Conservation (phyloP, 2,329 filamentous ascomycete species). For the Cytospora piceae region DNA sequence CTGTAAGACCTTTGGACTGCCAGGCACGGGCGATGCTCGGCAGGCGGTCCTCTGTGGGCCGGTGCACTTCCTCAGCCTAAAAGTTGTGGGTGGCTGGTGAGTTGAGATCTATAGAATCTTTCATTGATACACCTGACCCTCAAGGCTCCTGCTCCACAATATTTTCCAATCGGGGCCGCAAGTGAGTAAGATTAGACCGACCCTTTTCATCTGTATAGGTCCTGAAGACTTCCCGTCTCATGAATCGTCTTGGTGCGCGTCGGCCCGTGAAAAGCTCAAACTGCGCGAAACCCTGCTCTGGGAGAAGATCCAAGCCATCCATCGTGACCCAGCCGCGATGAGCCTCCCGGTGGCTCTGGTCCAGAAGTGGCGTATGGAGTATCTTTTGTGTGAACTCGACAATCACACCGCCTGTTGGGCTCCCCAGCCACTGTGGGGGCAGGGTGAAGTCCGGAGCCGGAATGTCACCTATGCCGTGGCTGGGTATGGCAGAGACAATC, state of each 20-base stretch:
- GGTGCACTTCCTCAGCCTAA: not conserved
- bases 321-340: slow-evolving; percentile 73
- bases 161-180: slow-evolving; percentile 46
- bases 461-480: slow-evolving; percentile 65
- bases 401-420: slow-evolving; percentile 74
- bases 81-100: not conserved
- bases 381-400: slow-evolving; percentile 77
- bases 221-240: slow-evolving; percentile 66
- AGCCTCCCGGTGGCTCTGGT: slow-evolving; percentile 65
- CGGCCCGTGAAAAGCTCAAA: slow-evolving; percentile 81
- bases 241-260: slow-evolving; percentile 68
- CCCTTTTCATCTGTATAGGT: slow-evolving; percentile 50
- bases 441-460: slow-evolving; percentile 72
- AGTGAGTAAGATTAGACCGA: slow-evolving; percentile 44
- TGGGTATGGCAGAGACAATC: slow-evolving; percentile 76
- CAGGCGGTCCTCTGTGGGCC: not conserved
- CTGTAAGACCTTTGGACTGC: not conserved
- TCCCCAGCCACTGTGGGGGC: slow-evolving; percentile 70
- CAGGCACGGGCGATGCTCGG: not conserved
- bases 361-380: slow-evolving; percentile 70
- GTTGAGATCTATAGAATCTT: not conserved
- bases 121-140: slow-evolving; percentile 15
- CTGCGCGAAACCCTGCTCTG: slow-evolving; percentile 79
- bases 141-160: slow-evolving; percentile 47
- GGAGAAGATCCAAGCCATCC: slow-evolving; percentile 75